A percentile compares a stretch with the other conserved stretches of the same genome.
phyloP scores from a whole-genome alignment of 192 early-diverging fungal genomes.

The Coemansia erecta region DNA sequence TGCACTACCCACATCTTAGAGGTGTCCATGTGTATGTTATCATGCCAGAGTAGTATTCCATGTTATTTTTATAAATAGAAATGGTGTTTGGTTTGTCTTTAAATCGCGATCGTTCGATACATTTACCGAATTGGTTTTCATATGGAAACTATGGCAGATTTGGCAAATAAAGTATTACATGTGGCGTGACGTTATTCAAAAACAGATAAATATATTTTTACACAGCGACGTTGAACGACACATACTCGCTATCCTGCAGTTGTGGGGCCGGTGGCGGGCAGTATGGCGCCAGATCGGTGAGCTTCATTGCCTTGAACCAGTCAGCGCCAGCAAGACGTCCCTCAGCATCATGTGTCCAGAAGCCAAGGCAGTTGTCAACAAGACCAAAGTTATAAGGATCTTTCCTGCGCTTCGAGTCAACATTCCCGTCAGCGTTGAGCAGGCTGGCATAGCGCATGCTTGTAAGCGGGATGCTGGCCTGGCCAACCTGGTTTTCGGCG shows the following conservation, averaged over 20 bases:
- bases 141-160: no score
- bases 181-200: no score
- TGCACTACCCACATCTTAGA: no score
- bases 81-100: no score
- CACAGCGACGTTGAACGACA: constrained; percentile 12
- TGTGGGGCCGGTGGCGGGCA: constrained; percentile 29
- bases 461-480: constrained; percentile 31
- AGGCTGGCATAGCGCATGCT: constrained; percentile 18
- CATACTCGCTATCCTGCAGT: constrained; percentile 8
- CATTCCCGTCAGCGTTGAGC: constrained; percentile 10
- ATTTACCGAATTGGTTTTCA: no score
- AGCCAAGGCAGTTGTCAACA: constrained; percentile 78
- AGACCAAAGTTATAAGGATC: constrained; percentile 84
- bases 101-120: no score
- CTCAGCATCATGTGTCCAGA: constrained; percentile 65
- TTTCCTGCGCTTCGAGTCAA: constrained; percentile 10
- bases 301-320: constrained; percentile 55
- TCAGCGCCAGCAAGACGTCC: constrained; percentile 61
- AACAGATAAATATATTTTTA: not conserved
- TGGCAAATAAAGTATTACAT: no score
- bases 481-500: constrained; percentile 18
- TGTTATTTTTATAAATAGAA: no score
- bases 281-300: constrained; percentile 40
- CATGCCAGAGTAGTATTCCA: no score
- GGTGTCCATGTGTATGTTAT: no score